Percentiles rank a stretch among this genome's conserved stretches.
Conservation (phyloP, 1,284 basidiomycete species). For the Ceratobasidium sp. region DNA sequence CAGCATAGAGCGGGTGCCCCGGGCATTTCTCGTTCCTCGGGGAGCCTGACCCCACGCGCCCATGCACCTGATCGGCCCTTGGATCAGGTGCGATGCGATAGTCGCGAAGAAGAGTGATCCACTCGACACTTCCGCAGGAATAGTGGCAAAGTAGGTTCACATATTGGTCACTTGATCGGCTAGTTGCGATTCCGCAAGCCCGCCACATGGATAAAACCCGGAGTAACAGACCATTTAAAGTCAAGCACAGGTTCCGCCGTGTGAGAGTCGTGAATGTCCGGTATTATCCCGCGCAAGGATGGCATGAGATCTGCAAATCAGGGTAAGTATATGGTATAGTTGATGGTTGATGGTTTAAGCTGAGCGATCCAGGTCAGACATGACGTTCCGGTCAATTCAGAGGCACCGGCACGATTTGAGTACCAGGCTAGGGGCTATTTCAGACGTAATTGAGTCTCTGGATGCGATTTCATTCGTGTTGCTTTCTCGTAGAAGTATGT, state of each 20-base stretch:
- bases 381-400: no score
- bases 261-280: neutral
- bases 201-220: slow-evolving; percentile 25
- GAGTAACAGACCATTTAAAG: slow-evolving; percentile 25
- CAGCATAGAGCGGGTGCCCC: slow-evolving; percentile 29
- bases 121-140: neutral
- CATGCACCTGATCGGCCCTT: slow-evolving; percentile 29
- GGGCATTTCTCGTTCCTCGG: slow-evolving; percentile 35
- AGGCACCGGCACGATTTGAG: no score
- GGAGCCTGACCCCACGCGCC: slow-evolving; percentile 7
- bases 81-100: slow-evolving; percentile 21
- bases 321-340: neutral
- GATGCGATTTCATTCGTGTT: no score
- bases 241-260: neutral
- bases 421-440: neutral
- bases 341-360: neutral
- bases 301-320: neutral
- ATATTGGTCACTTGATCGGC: slow-evolving; percentile 15
- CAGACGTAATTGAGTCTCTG: neutral
- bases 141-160: no score
- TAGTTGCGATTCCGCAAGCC: neutral
- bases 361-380: neutral
- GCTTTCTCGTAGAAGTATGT: neutral
- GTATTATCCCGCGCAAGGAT: slow-evolving; percentile 32
- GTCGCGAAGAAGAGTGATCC: slow-evolving; percentile 16